Conservation (phyloP, 179 eudicot species). For the Beta corolliflora region DNA sequence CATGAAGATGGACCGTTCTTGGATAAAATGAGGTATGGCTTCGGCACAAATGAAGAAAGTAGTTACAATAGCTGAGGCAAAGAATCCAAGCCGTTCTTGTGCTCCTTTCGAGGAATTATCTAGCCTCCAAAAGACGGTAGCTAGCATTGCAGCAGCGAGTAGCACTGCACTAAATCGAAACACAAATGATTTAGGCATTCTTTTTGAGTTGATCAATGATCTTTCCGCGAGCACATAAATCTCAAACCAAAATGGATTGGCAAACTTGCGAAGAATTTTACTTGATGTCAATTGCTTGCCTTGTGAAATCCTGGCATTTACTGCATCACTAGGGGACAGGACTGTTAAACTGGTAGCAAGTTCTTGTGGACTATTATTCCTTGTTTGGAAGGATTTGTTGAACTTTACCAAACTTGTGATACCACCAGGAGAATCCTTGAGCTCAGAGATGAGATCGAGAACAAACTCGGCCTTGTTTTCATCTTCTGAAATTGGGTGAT, state of each 20-base stretch:
- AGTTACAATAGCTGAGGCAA: slow-evolving; percentile 75
- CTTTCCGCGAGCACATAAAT: slow-evolving; percentile 57
- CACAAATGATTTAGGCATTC: slow-evolving; percentile 64
- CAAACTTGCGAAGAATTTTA: slow-evolving; percentile 39
- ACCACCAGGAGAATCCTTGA: slow-evolving; percentile 49
- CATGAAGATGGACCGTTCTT: slow-evolving; percentile 65
- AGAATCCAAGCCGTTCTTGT: slow-evolving; percentile 64
- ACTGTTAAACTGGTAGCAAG: background rate
- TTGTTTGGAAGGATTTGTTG: slow-evolving; percentile 47
- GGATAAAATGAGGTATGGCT: slow-evolving; percentile 71
- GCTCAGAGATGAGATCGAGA: slow-evolving; percentile 67
- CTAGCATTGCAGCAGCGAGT: slow-evolving; percentile 62
- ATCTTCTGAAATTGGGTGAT: slow-evolving; percentile 58
- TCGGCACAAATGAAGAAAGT: slow-evolving; percentile 83
- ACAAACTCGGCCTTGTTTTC: slow-evolving; percentile 63
- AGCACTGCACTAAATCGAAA: slow-evolving; percentile 57
- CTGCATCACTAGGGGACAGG: slow-evolving; percentile 54
- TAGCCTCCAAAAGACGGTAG: slow-evolving; percentile 62
- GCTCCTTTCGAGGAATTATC: slow-evolving; percentile 65
- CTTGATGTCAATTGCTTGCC: slow-evolving; percentile 56
- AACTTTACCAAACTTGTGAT: slow-evolving; percentile 48
- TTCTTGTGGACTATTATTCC: background rate
- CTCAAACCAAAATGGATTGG: slow-evolving; percentile 73
- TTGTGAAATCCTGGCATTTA: slow-evolving; percentile 59
- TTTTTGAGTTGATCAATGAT: slow-evolving; percentile 52